phyloP scores from a whole-genome alignment of 176 grass and related monocot species.

The Eremochloa ophiuroides region DNA sequence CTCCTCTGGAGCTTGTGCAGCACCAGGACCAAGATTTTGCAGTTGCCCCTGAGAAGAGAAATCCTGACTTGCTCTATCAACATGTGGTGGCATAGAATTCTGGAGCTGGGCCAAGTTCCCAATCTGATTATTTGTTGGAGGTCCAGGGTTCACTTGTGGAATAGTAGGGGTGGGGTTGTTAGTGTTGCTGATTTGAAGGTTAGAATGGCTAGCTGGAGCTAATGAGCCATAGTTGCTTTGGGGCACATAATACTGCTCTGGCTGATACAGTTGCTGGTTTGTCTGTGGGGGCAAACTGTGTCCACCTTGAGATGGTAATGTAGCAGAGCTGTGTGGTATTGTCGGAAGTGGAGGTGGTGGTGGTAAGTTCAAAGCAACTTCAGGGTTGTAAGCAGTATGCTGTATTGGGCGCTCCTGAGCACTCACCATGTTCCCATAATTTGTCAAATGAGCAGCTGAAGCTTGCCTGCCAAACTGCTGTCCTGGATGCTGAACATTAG shows the following conservation, averaged over 20 bases:
- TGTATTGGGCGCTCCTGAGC: constrained; percentile 39
- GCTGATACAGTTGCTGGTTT: constrained; percentile 59
- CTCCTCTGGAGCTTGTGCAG: constrained; percentile 50
- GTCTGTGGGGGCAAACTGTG: constrained; percentile 36
- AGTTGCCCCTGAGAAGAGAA: constrained; percentile 48
- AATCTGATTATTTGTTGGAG: constrained; percentile 40
- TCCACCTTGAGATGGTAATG: constrained; percentile 28
- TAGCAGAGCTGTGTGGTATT: constrained; percentile 19
- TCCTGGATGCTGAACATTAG: constrained; percentile 37
- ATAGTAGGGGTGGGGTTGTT: constrained; percentile 19
- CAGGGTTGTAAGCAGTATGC: constrained; percentile 37
- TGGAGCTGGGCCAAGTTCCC: constrained; percentile 34
- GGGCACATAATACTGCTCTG: constrained; percentile 37
- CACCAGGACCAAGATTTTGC: constrained; percentile 37
- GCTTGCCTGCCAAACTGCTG: constrained; percentile 48
- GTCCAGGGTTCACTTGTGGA: constrained; percentile 28
- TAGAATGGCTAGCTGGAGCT: constrained; percentile 22
- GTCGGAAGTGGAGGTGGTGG: constrained; percentile 30
- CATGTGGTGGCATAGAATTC: constrained; percentile 16
- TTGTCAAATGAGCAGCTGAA: constrained; percentile 33
- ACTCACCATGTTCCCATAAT: constrained; percentile 27
- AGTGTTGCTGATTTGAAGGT: constrained; percentile 31
- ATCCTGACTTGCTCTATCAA: constrained; percentile 3
- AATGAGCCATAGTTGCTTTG: constrained; percentile 39
- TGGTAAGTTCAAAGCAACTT: constrained; percentile 43